Conservation (phyloP, 208 protist species). For the Trichomonas gallinae region DNA sequence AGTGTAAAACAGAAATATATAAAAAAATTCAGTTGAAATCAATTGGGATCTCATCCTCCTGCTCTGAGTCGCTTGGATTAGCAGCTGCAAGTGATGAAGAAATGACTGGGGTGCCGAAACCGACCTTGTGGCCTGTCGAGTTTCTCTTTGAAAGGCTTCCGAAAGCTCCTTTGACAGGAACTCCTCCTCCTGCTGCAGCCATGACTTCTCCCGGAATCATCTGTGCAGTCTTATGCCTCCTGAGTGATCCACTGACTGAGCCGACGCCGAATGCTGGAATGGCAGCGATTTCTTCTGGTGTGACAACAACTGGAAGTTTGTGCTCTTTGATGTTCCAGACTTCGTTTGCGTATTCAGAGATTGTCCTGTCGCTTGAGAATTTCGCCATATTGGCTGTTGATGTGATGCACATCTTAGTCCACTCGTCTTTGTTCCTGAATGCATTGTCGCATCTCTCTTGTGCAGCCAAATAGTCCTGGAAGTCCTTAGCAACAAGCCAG, state of each 20-base stretch:
- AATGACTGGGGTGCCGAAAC: not conserved
- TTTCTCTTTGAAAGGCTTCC: not conserved
- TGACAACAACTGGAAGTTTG: not conserved
- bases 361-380: not conserved
- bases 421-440: not conserved
- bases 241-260: not conserved
- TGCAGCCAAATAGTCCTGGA: not conserved
- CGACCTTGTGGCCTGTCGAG: not conserved
- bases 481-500: not conserved
- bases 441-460: not conserved
- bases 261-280: not conserved
- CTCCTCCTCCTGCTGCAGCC: not conserved
- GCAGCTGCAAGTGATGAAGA: not conserved
- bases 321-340: not conserved
- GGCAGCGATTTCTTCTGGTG: not conserved
- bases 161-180: not conserved
- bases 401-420: not conserved
- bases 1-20: no score
- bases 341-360: not conserved
- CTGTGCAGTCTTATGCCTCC: not conserved
- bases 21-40: not conserved
- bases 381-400: not conserved
- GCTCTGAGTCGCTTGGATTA: not conserved
- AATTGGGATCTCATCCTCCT: not conserved
- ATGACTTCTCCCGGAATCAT: not conserved